These are phyloP conservation scores for Penicillium freii DNA, from an alignment of 2,329 filamentous ascomycete genomes.

Conservation along the genomic window DNA sequence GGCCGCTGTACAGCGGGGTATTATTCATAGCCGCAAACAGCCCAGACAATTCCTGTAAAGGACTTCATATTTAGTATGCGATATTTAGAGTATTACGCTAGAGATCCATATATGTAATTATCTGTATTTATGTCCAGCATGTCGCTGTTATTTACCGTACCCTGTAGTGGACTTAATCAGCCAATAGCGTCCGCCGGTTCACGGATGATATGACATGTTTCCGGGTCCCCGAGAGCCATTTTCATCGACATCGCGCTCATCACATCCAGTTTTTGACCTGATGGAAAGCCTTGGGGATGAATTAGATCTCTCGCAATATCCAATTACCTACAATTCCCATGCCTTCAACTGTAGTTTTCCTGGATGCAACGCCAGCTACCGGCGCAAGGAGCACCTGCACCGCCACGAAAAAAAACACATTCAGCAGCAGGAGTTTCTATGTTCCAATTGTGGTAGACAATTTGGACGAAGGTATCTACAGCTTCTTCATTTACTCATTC, in stretches of 20 bases:
- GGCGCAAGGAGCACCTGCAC: slow-evolving; percentile 26
- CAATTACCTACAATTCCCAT: too few relatives aligned
- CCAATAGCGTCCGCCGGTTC: not conserved
- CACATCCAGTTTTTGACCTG: not conserved
- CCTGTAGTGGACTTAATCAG: not conserved
- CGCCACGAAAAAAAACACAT: slow-evolving; percentile 24
- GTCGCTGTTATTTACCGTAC: too few relatives aligned
- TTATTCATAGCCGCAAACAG: too few relatives aligned
- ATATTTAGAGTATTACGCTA: too few relatives aligned
- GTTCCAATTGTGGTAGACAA: slow-evolving; percentile 15
- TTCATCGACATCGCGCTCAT: not conserved
- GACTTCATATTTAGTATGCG: too few relatives aligned
- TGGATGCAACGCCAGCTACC: slow-evolving; percentile 24
- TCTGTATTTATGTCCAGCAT: too few relatives aligned
- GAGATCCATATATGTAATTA: too few relatives aligned
- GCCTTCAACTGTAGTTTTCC: slow-evolving; percentile 2
- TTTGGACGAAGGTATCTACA: slow-evolving; percentile 22
- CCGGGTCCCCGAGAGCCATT: too few relatives aligned
- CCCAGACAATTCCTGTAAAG: too few relatives aligned
- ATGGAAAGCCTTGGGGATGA: not conserved
- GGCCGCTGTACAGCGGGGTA: too few relatives aligned
- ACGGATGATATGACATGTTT: not conserved
- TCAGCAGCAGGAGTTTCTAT: slow-evolving; percentile 12
- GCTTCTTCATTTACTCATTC: not conserved
- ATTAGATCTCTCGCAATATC: not conserved